Percentiles rank a stretch among this genome's conserved stretches.
These are phyloP conservation scores for Coemansia sp. DNA, from an alignment of 192 early-diverging fungal species.

Conservation along the genomic window DNA sequence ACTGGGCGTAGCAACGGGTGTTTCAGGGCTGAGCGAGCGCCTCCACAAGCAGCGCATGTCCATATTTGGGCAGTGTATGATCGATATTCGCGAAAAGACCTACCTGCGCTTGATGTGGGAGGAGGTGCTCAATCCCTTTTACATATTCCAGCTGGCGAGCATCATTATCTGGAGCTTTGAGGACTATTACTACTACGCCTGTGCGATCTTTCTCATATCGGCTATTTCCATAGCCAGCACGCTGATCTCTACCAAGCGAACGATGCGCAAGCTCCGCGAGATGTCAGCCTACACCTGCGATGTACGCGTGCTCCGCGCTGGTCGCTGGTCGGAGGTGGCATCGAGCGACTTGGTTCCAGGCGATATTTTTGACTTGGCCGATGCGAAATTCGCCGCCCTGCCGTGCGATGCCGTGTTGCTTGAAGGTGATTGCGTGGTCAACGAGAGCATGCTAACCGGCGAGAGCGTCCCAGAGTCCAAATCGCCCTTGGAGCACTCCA, in stretches of 20 bases:
- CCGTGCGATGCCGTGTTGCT: conserved; percentile 92
- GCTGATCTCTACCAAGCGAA: conserved; percentile 75
- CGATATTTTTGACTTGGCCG: conserved; percentile 80
- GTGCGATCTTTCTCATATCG: conserved; percentile 86
- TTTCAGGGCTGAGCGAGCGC: conserved; percentile 53
- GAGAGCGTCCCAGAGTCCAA: conserved; percentile 95
- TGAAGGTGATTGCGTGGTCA: conserved; percentile 92
- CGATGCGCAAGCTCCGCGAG: conserved; percentile 62
- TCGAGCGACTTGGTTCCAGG: conserved; percentile 88
- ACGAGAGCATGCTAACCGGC: conserved; percentile 98
- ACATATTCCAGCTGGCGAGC: conserved; percentile 76
- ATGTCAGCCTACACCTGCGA: conserved; percentile 81
- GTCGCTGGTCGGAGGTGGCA: conserved; percentile 36
- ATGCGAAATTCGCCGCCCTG: conserved; percentile 53
- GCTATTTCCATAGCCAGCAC: conserved; percentile 73
- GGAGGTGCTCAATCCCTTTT: conserved; percentile 75
- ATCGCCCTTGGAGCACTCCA: conserved; percentile 54
- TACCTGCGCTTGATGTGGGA: conserved; percentile 61
- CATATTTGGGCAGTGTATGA: conserved; percentile 70
- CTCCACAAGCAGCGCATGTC: conserved; percentile 51
- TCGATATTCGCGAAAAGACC: conserved; percentile 67
- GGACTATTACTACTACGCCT: conserved; percentile 93
- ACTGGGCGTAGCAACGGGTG: not conserved
- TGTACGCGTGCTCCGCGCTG: conserved; percentile 63
- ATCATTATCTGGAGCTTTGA: conserved; percentile 81